A percentile compares a stretch with the other conserved stretches of the same genome.
Evolutionary conservation across 2,329 filamentous ascomycete species (phyloP).

Genomic region (Thelonectria blattea): DNA sequence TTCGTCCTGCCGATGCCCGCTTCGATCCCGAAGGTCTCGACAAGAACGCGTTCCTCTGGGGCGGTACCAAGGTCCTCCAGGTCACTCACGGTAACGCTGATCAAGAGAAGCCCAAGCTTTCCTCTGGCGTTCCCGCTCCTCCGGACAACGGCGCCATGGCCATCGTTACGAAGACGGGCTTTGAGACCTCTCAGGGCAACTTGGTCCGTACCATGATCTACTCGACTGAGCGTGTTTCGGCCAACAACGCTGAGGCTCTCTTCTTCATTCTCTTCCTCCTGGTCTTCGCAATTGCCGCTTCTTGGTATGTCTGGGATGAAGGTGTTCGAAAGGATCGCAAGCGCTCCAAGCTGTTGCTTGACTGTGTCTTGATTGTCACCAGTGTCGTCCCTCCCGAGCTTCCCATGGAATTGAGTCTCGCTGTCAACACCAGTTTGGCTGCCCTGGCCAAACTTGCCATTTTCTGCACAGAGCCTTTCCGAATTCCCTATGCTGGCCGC

Average conservation of each 20-base stretch:
- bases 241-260: constrained; percentile 95
- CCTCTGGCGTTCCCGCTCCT: constrained; percentile 79
- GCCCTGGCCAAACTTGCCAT: constrained; percentile 95
- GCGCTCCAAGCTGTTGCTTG: constrained; percentile 93
- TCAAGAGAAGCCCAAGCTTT: constrained; percentile 72
- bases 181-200: constrained; percentile 97
- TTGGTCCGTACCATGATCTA: constrained; percentile 99
- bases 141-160: constrained; percentile 95
- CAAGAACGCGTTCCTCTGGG: constrained; percentile 96
- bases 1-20: constrained; percentile 79
- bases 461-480: constrained; percentile 98
- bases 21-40: constrained; percentile 91
- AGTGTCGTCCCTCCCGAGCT: constrained; percentile 98
- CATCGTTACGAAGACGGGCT: constrained; percentile 95
- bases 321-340: constrained; percentile 94
- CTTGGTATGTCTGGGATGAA: constrained; percentile 99
- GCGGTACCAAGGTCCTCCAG: constrained; percentile 96
- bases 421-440: constrained; percentile 96
- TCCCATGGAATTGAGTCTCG: constrained; percentile 96
- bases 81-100: constrained; percentile 85
- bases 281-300: constrained; percentile 94
- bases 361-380: constrained; percentile 96
- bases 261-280: constrained; percentile 97
- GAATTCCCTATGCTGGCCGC: constrained; percentile 93
- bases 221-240: constrained; percentile 97